Base-by-base conservation (phyloP, 257 asterid species). In the Fraxinus anomala region DNA sequence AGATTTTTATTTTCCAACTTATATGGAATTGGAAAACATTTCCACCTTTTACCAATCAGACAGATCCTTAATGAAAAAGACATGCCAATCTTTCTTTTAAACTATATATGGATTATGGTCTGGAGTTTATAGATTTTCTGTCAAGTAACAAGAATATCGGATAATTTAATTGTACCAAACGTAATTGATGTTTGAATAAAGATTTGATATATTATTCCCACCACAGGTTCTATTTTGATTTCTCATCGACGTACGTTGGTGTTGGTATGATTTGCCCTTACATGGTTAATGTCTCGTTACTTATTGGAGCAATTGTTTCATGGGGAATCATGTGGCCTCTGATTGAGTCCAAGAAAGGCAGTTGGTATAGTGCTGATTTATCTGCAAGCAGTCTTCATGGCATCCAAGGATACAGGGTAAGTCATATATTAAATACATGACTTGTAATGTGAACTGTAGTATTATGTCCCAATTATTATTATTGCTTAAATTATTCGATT, bases 221-320 rank as follows among this genome's bases (percentile, higher is more conserved):
- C 49, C 76, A 68, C 85, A 89, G 92, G 79, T 83, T 91, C 79
- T 89, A 86, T 68, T 91, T 91, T 72, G 92, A 91, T 78, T 91
- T 91, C 92, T 88, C 92, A 1, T 72, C 94, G 24, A 89, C 92
- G 24, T 91, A 91, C 40, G 89, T 91, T 42, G 96, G 96, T 23
- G 96, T 89, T 71, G 96, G 96, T 72, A 91, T 91, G 94, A 91
- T 91, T 10, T 91, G 94, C 70, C 94, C 96, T 3, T 87, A 89
- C 84, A 89, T 91, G 91, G 87, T 91, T 2, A 89, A 89, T 67
- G 4, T 89, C 12, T 89, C 96, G 0, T 56, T 91, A 47, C 89
- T 91, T 1, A 4, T 89, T 11, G 94, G 96, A 40, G 96, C 89
- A 37, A 69, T 91, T 31, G 44, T 89, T 6, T 87, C 94, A 0